phyloP scores from a whole-genome alignment of 75 land plant species.

The Sequoia sempervirens region DNA sequence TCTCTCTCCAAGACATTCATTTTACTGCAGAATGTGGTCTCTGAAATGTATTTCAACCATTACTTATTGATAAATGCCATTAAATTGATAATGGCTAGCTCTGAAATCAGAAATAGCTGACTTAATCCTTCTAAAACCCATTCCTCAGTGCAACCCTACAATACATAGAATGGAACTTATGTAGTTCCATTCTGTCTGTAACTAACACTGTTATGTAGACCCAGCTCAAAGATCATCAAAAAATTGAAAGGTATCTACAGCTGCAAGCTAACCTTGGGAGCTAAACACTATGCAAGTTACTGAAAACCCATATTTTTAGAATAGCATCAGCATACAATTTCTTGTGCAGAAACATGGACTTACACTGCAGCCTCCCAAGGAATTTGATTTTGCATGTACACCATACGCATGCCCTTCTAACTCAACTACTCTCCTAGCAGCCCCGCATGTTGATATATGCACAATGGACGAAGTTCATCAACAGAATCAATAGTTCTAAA shows the following conservation, averaged over 20 bases:
- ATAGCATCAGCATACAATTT: not conserved
- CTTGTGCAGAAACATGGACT: slow-evolving; percentile 5
- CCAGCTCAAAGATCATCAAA: not conserved
- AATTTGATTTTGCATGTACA: slow-evolving; percentile 1
- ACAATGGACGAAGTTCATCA: slow-evolving; percentile 66
- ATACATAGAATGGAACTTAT: not conserved
- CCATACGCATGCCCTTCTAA: not conserved
- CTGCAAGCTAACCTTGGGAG: not conserved
- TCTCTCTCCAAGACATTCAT: slow-evolving; percentile 5
- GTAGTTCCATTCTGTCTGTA: slow-evolving; percentile 1
- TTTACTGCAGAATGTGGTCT: not conserved
- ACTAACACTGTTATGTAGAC: not conserved
- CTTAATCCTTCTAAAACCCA: not conserved
- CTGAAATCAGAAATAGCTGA: slow-evolving; percentile 5
- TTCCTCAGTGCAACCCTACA: not conserved
- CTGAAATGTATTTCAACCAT: not conserved
- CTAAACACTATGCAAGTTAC: not conserved
- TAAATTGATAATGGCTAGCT: not conserved
- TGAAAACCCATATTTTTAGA: slow-evolving; percentile 3
- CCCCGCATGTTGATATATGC: slow-evolving; percentile 58
- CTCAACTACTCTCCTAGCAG: slow-evolving; percentile 23
- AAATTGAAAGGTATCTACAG: not conserved
- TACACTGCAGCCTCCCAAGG: slow-evolving; percentile 1
- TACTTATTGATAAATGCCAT: not conserved
- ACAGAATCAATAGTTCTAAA: slow-evolving; percentile 58